Evolutionary conservation across 116 monocot genomes (phyloP).

Genomic region (Trichopus zeylanicus): DNA sequence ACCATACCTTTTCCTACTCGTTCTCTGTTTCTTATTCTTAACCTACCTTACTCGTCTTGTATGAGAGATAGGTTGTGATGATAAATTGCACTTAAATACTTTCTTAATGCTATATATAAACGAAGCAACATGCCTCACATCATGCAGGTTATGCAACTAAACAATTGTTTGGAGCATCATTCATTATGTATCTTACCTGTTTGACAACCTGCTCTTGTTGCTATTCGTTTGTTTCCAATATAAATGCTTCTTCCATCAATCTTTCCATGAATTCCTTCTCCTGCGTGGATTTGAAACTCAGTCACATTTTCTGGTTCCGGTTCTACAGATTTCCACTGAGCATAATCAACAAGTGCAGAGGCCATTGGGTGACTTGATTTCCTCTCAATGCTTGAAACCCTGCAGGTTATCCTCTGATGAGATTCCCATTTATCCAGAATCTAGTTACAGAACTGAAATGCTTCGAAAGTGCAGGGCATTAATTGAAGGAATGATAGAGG

Average conservation of each 20-base stretch:
- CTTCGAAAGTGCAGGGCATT: too few species aligned
- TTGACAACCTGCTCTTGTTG: conserved; percentile 51
- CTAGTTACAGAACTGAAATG: neutral
- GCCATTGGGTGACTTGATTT: conserved; percentile 99
- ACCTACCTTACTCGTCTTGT: too few species aligned
- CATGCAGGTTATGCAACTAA: too few species aligned
- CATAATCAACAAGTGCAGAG: conserved; percentile 67
- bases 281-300: conserved; percentile 70
- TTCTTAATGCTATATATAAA: too few species aligned
- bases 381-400: conserved; percentile 91
- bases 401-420: conserved; percentile 11
- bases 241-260: conserved; percentile 69
- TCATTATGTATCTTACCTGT: conserved; percentile 45
- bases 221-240: conserved; percentile 78
- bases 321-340: conserved; percentile 44
- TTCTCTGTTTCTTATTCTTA: too few species aligned
- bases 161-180: too few species aligned
- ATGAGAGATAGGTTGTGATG: too few species aligned
- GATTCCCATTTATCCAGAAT: neutral
- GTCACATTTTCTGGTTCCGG: conserved; percentile 62
- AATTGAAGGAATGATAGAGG: too few species aligned
- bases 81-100: too few species aligned
- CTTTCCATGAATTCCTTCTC: conserved; percentile 83
- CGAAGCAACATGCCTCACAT: too few species aligned
- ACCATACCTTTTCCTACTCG: too few species aligned